These are phyloP conservation scores for Clonostachys sp. DNA, from an alignment of 2,329 filamentous ascomycete genomes.

Conservation along the genomic window DNA sequence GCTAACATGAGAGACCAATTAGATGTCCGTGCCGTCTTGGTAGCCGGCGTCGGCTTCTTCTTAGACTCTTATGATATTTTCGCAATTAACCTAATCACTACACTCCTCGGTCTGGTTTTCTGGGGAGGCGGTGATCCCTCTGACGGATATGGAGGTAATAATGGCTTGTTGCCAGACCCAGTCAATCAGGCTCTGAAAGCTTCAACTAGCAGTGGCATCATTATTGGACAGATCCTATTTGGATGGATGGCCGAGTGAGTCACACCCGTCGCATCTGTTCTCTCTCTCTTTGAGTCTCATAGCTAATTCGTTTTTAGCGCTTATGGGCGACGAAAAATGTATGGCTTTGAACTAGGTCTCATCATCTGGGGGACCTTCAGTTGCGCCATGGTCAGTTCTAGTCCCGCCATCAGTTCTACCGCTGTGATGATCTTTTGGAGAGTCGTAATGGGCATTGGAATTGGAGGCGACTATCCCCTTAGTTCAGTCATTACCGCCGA, in stretches of 20 bases:
- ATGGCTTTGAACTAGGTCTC: slow-evolving; percentile 70
- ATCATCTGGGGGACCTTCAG: slow-evolving; percentile 68
- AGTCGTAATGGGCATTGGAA: slow-evolving; percentile 72
- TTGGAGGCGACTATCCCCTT: slow-evolving; percentile 79
- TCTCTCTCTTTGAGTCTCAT: not conserved
- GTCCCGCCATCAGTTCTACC: slow-evolving; percentile 53
- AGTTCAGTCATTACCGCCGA: slow-evolving; percentile 79
- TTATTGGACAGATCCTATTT: slow-evolving; percentile 74
- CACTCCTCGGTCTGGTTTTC: slow-evolving; percentile 71
- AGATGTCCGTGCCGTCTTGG: slow-evolving; percentile 67
- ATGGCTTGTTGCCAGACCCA: slow-evolving; percentile 54
- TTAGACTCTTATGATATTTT: slow-evolving; percentile 81
- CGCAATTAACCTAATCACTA: slow-evolving; percentile 70
- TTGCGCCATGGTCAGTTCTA: slow-evolving; percentile 58
- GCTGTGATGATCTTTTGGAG: slow-evolving; percentile 70
- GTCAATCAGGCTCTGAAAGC: slow-evolving; percentile 75
- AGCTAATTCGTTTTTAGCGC: slow-evolving; percentile 22
- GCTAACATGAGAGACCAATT: not conserved
- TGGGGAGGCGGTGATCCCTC: slow-evolving; percentile 47
- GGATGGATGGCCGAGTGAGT: slow-evolving; percentile 67
- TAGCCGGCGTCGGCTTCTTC: slow-evolving; percentile 80
- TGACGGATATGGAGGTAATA: slow-evolving; percentile 45
- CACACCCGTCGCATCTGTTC: not conserved
- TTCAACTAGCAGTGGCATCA: slow-evolving; percentile 74
- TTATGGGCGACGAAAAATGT: slow-evolving; percentile 76